These are phyloP conservation scores for Salix arbutifolia DNA, from an alignment of 345 rosid species.

Conservation along the genomic window DNA sequence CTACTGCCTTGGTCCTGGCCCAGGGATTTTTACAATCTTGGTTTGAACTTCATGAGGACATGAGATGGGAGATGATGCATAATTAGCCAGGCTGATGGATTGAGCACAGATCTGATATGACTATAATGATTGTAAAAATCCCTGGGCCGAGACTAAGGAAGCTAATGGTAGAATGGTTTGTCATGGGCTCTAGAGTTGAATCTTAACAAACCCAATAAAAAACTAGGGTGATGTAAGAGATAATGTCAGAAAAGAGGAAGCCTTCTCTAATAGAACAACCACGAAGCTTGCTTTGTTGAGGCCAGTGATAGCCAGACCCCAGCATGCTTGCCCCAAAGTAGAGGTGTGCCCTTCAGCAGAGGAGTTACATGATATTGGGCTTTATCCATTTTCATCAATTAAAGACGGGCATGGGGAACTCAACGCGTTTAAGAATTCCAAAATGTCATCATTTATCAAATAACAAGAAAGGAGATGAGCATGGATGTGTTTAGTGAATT, in stretches of 20 bases:
- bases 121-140: background rate
- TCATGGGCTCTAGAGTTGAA: background rate
- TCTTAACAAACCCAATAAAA: background rate
- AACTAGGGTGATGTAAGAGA: background rate
- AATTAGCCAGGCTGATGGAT: background rate
- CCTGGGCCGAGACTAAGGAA: background rate
- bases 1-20: background rate
- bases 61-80: background rate
- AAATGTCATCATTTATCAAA: background rate
- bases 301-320: background rate
- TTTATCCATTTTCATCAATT: background rate
- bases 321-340: background rate
- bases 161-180: background rate
- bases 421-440: background rate
- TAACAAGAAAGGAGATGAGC: background rate
- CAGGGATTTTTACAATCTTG: background rate
- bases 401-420: background rate
- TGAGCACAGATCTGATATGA: background rate
- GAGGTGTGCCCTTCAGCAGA: background rate
- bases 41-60: background rate
- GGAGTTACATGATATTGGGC: background rate
- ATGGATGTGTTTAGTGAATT: background rate
- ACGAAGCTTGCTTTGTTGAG: background rate
- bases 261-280: background rate
- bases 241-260: background rate